Base-by-base conservation (phyloP, 495 filamentous ascomycete genomes). In the Amphirosellinia nigrospora region DNA sequence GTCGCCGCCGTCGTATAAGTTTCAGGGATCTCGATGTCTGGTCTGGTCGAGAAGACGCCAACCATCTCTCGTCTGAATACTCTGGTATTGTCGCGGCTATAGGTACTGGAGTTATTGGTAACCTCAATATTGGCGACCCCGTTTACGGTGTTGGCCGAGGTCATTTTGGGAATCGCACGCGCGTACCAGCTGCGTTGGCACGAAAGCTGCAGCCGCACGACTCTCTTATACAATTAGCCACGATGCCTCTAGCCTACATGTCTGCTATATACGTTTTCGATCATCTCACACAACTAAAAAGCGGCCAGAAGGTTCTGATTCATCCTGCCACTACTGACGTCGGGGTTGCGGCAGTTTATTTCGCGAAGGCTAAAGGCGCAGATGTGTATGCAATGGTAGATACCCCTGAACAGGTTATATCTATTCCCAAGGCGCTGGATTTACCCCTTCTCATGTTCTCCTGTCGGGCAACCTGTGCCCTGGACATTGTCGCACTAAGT, bases 231-330 rank as follows among this genome's bases (percentile, higher is more conserved):
- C 85, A 84, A 0, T 68, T 84, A 0, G 82, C 79, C 1, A 60
- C 53, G 26, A 60, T 68, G 66, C 66, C 66, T 13, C 23, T 68
- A 1, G 66, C 28, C 1, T 89, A 80, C 68, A 74, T 73, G 53
- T 86, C 86, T 0, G 85, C 86, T 0, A 80, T 84, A 38, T 84
- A 89, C 69, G 77, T 81, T 0, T 64, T 81, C 7, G 50, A 75
- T 11, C 41, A 80, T 26, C 36, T 77, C 13, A 71, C 74, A 7
- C 41, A 67, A 8, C 36, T 81, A 4, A 53, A 26, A 23, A 23
- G 21, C 79, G 89, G 52, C 69, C 89, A 90, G 64, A 81, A 71
- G 0, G 82, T 90, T 1, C 78, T 92, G 13, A 87, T 92, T 41
- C 86, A 90, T 65, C 79, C 82, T 0, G 89, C 82, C 3, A 75